These are phyloP conservation scores for Vigna hirtella DNA, from an alignment of 306 rosid genomes.

Conservation along the genomic window DNA sequence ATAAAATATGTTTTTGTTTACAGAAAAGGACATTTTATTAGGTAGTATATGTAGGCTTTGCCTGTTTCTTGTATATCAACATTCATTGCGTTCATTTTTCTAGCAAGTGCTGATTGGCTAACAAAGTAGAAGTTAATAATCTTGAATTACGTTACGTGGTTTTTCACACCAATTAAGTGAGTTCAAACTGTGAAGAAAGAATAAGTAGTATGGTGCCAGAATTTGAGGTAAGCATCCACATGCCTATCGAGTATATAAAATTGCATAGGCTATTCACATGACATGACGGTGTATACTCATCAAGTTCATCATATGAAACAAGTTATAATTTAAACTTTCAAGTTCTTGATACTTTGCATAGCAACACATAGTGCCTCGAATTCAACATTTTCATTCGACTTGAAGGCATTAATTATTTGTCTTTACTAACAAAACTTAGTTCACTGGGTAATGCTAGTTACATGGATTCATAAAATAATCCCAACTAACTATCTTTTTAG, in stretches of 20 bases:
- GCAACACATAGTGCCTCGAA: slow-evolving; percentile 29
- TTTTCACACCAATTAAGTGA: slow-evolving; percentile 30
- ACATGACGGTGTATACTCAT: not conserved
- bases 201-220: slow-evolving; percentile 23
- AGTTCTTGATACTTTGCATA: slow-evolving; percentile 11
- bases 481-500: not conserved
- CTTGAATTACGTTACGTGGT: slow-evolving; percentile 12
- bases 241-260: slow-evolving; percentile 25
- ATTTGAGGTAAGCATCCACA: slow-evolving; percentile 44
- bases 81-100: not conserved
- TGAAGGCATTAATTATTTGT: not conserved
- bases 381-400: slow-evolving; percentile 13
- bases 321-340: slow-evolving; percentile 23
- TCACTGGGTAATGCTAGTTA: not conserved
- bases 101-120: slow-evolving; percentile 43
- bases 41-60: slow-evolving; percentile 24
- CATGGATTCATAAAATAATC: not conserved
- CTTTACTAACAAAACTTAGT: not conserved
- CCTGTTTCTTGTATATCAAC: not conserved
- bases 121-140: not conserved
- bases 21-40: slow-evolving; percentile 43
- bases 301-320: slow-evolving; percentile 30
- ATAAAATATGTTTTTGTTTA: slow-evolving; percentile 7
- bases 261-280: slow-evolving; percentile 29
- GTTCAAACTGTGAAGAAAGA: slow-evolving; percentile 16